Percentiles rank a stretch among this genome's conserved stretches.
phyloP scores from a whole-genome alignment of 768 basidiomycete species.

The Myochromella boudieri region DNA sequence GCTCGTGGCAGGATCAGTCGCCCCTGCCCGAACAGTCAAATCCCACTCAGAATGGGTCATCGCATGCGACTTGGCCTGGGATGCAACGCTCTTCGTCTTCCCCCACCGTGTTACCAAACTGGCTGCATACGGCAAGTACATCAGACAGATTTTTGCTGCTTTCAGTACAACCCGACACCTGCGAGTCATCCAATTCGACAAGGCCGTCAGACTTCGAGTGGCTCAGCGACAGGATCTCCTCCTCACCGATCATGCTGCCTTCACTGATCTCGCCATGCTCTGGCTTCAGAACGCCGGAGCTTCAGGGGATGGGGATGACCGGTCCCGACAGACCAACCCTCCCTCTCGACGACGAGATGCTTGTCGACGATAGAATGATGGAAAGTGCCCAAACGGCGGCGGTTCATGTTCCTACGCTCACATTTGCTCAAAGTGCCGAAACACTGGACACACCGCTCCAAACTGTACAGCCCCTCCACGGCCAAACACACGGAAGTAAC shows the following conservation, averaged over 20 bases:
- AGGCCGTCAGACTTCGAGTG: slow-evolving; percentile 9
- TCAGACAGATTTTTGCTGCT: slow-evolving; percentile 17
- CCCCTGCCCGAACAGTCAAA: slow-evolving; percentile 12
- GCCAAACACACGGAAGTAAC: neutral
- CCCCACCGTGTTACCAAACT: slow-evolving; percentile 22
- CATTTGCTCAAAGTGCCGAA: slow-evolving; percentile 15
- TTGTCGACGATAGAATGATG: slow-evolving; percentile 16
- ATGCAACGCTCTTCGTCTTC: slow-evolving; percentile 20
- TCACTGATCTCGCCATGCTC: no score
- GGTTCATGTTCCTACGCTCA: slow-evolving; percentile 16
- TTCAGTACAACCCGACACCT: slow-evolving; percentile 5
- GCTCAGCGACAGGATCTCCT: slow-evolving; percentile 9
- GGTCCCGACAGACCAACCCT: neutral
- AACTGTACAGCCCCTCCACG: slow-evolving; percentile 6
- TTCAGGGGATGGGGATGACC: neutral
- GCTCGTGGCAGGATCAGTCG: slow-evolving; percentile 1
- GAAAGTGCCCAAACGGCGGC: slow-evolving; percentile 14
- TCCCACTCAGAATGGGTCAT: no score
- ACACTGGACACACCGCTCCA: neutral
- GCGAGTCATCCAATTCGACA: slow-evolving; percentile 28
- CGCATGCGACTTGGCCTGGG: slow-evolving; percentile 17
- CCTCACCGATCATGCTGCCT: no score
- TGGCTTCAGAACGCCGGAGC: no score
- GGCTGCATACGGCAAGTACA: slow-evolving; percentile 17
- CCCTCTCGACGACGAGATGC: slow-evolving; percentile 4